A percentile compares a stretch with the other conserved stretches of the same genome.
phyloP scores from a whole-genome alignment of 768 basidiomycete species.

The Collybia mongolica region DNA sequence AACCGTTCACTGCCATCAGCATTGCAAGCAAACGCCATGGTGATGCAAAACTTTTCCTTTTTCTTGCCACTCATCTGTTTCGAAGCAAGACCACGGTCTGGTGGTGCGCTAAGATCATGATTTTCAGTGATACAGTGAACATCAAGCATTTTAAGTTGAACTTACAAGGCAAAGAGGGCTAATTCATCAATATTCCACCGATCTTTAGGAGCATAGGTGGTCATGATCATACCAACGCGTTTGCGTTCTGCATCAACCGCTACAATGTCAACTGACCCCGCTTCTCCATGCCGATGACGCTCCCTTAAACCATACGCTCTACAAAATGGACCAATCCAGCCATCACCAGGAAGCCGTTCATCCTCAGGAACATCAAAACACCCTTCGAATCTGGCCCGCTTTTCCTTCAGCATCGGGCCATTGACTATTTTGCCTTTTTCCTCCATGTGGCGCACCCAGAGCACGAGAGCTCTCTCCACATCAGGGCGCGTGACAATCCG shows the following conservation, averaged over 20 bases:
- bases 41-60: constrained; percentile 27
- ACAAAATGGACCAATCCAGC: constrained; percentile 24
- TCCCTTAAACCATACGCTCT: constrained; percentile 12
- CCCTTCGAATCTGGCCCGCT: constrained; percentile 22
- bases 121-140: constrained; percentile 1
- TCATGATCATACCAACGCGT: constrained; percentile 4
- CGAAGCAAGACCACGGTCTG: constrained; percentile 28
- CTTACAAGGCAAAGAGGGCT: constrained; percentile 7
- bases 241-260: constrained; percentile 12
- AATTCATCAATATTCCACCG: constrained; percentile 18
- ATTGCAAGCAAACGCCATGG: constrained; percentile 20
- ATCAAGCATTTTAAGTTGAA: no score
- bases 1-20: constrained; percentile 30
- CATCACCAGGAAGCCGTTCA: constrained; percentile 16
- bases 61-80: constrained; percentile 33
- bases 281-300: neutral
- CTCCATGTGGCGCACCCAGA: constrained; percentile 31
- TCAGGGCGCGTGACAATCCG: constrained; percentile 30
- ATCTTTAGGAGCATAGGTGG: constrained; percentile 18
- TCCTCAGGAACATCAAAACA: constrained; percentile 24
- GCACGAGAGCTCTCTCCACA: constrained; percentile 27
- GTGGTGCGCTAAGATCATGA: constrained; percentile 18
- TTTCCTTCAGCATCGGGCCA: constrained; percentile 24
- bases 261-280: neutral
- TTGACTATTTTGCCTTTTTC: constrained; percentile 19